Evolutionary conservation across 2,329 filamentous ascomycete genomes (phyloP).

Genomic region (Byssochlamys sp.): DNA sequence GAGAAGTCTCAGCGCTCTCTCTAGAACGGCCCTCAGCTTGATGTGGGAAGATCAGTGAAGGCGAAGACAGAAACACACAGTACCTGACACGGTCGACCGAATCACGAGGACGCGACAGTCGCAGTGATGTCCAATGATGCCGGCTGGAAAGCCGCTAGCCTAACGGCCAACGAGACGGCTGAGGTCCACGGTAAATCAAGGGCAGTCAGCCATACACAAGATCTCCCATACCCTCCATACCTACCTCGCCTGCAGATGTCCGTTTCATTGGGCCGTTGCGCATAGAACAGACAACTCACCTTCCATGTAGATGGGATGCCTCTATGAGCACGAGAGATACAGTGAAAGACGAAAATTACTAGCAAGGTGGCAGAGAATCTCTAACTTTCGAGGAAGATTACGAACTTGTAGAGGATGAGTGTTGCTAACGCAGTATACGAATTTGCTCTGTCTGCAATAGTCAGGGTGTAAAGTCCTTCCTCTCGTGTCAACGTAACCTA

Average conservation of each 20-base stretch:
- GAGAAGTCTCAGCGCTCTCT: neutral
- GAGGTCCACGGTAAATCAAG: neutral
- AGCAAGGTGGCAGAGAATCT: neutral
- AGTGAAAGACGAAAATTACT: neutral
- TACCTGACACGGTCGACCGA: slow-evolving; percentile 1
- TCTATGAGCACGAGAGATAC: slow-evolving; percentile 1
- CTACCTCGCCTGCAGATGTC: neutral
- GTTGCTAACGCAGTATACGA: neutral
- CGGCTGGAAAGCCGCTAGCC: neutral
- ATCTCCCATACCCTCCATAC: neutral
- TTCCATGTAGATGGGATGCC: slow-evolving; percentile 4
- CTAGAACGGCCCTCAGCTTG: neutral
- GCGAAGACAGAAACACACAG: neutral
- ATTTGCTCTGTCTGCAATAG: neutral
- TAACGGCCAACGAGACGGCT: neutral
- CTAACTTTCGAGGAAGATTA: neutral
- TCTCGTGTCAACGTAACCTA: slow-evolving; percentile 2
- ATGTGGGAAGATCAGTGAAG: neutral
- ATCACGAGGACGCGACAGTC: neutral
- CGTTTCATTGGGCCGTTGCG: slow-evolving; percentile 2
- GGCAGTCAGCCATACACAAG: neutral
- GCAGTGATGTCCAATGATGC: neutral
- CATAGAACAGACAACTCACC: slow-evolving; percentile 11
- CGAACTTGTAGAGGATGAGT: neutral
- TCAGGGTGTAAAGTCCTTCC: neutral